phyloP scores from a whole-genome alignment of 225 moss, liverwort and hornwort genomes.

The Marchantia polymorpha region DNA sequence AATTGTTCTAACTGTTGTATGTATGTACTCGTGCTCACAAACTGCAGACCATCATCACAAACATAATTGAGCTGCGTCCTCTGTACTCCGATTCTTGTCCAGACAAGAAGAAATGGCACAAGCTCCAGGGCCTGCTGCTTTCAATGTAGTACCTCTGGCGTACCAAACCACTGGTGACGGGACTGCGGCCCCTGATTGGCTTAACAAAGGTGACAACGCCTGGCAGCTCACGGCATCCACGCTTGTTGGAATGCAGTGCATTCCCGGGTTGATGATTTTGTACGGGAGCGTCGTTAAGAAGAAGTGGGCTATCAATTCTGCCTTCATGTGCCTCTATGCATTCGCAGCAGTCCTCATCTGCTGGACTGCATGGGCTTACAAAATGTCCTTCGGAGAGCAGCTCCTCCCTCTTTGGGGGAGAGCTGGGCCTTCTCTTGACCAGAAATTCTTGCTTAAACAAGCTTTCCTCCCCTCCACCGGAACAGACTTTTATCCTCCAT shows the following conservation, averaged over 20 bases:
- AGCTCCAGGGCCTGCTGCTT: not conserved
- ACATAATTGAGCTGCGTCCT: too few species aligned
- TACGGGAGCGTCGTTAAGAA: constrained; percentile 51
- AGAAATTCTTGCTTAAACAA: constrained; percentile 36
- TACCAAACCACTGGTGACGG: not conserved
- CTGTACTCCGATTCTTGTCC: too few species aligned
- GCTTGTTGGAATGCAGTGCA: constrained; percentile 43
- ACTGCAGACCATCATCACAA: too few species aligned
- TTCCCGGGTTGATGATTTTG: constrained; percentile 43
- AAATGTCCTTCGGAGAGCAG: constrained; percentile 48
- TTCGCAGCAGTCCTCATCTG: constrained; percentile 41
- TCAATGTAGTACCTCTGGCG: not conserved
- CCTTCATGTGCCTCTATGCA: constrained; percentile 46
- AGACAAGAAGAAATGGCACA: constrained; percentile 4
- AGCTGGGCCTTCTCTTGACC: constrained; percentile 34
- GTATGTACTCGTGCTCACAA: too few species aligned
- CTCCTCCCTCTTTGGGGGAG: constrained; percentile 42
- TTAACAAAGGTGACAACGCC: constrained; percentile 47
- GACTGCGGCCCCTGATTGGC: constrained; percentile 26
- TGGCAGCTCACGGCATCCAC: constrained; percentile 47
- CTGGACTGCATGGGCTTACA: constrained; percentile 44
- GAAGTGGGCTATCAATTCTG: constrained; percentile 51
- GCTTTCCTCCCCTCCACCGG: constrained; percentile 25
- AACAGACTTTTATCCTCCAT: not conserved
- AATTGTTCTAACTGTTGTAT: too few species aligned